A percentile compares a stretch with the other conserved stretches of the same genome.
These are phyloP conservation scores for Melanomma pulvis-pyrius DNA, from an alignment of 495 filamentous ascomycete species.

Conservation along the genomic window DNA sequence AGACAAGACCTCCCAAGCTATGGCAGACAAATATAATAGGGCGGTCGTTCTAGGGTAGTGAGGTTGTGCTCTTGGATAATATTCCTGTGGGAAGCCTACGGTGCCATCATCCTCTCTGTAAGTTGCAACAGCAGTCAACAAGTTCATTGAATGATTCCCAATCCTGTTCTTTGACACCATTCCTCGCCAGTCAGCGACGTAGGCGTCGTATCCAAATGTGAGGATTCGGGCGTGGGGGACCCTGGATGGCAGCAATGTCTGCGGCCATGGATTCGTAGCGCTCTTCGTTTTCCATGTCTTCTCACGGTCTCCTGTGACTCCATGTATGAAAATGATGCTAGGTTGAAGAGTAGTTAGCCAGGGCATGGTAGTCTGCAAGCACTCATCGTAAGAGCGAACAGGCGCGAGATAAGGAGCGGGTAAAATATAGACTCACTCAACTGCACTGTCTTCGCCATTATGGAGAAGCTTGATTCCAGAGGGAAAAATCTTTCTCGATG, in stretches of 20 bases:
- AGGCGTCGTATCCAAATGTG: slow-evolving; percentile 43
- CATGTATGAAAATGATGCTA: slow-evolving; percentile 21
- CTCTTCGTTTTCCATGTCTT: slow-evolving; percentile 14
- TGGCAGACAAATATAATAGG: slow-evolving; percentile 45
- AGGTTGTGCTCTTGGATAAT: background rate
- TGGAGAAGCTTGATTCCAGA: slow-evolving; percentile 40
- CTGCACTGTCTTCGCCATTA: slow-evolving; percentile 17
- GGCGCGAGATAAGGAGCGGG: background rate
- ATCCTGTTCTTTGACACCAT: slow-evolving; percentile 38
- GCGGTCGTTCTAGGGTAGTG: slow-evolving; percentile 23
- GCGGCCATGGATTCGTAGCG: slow-evolving; percentile 30
- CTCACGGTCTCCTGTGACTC: slow-evolving; percentile 14
- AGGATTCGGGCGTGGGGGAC: slow-evolving; percentile 39
- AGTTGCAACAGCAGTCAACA: slow-evolving; percentile 29
- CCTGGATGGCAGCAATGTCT: slow-evolving; percentile 34
- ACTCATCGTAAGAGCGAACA: background rate
- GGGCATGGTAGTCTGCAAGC: background rate
- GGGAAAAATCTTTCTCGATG: slow-evolving; percentile 30
- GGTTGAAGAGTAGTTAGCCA: background rate
- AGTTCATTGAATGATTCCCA: slow-evolving; percentile 36
- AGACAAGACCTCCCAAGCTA: slow-evolving; percentile 46
- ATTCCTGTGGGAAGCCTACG: slow-evolving; percentile 7
- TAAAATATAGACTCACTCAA: slow-evolving; percentile 30
- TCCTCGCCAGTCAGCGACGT: slow-evolving; percentile 31
- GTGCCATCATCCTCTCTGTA: slow-evolving; percentile 35